phyloP scores from a whole-genome alignment of 2,329 filamentous ascomycete species.

The Albifimbria verrucaria region DNA sequence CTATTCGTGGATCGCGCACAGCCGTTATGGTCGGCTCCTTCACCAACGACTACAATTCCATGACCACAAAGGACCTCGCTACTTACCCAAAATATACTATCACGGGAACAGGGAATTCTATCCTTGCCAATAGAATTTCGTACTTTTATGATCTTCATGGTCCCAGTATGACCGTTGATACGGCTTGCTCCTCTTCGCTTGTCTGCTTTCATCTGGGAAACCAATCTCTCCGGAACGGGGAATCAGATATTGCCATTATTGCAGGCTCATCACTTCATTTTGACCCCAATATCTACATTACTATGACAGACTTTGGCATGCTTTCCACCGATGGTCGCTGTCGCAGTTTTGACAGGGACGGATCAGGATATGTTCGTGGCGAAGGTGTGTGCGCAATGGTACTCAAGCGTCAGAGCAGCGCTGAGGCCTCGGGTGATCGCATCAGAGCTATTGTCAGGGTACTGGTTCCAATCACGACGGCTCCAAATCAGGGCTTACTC shows the following conservation, averaged over 20 bases:
- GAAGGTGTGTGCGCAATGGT: slow-evolving; percentile 41
- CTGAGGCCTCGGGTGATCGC: slow-evolving; percentile 37
- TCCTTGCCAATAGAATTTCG: slow-evolving; percentile 44
- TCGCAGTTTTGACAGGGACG: slow-evolving; percentile 30
- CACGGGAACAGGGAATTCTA: slow-evolving; percentile 38
- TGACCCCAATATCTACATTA: slow-evolving; percentile 38
- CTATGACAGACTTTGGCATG: slow-evolving; percentile 38
- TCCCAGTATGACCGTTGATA: slow-evolving; percentile 42
- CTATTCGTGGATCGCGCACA: too few relatives aligned
- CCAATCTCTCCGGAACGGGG: slow-evolving; percentile 9
- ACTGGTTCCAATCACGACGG: slow-evolving; percentile 28
- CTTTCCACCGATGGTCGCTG: slow-evolving; percentile 20
- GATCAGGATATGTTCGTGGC: slow-evolving; percentile 42
- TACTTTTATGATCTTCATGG: slow-evolving; percentile 45
- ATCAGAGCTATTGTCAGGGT: slow-evolving; percentile 28
- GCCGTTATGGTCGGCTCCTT: neutral
- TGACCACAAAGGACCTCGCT: slow-evolving; percentile 34
- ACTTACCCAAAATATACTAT: slow-evolving; percentile 35
- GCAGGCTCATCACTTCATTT: slow-evolving; percentile 39
- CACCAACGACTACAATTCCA: slow-evolving; percentile 15
- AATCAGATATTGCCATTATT: slow-evolving; percentile 25
- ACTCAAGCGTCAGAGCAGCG: slow-evolving; percentile 40
- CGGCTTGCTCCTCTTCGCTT: slow-evolving; percentile 46
- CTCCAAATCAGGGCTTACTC: slow-evolving; percentile 31
- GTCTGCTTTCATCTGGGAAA: slow-evolving; percentile 41